Base-by-base conservation (phyloP, 2,329 filamentous ascomycete genomes). In the Pseudogymnoascus pannorum region DNA sequence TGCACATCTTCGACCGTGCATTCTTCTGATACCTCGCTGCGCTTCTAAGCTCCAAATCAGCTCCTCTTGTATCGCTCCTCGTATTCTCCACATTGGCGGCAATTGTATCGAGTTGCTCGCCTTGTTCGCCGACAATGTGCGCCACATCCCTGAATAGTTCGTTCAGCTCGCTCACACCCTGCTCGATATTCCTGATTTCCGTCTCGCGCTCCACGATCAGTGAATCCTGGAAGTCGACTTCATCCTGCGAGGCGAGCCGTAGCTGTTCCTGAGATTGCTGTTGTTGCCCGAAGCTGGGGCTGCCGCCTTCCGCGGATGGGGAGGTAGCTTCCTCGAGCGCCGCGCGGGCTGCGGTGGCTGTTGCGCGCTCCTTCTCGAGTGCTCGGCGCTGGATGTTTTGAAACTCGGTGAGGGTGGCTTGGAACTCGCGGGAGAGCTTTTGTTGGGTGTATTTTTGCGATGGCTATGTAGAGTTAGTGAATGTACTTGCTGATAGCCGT, bases 111-210 rank as follows among this genome's bases (percentile, higher is more conserved):
- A 99, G 79, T 75, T 90, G 85, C 68, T 91, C 89, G 58, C 94
- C 94, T 76, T 99, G 94, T 76, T 97, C 93, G 64, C 86, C 86
- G 58, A 99, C 92, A 74, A 99, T 97, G 74, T 96, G 92, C 54
- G 93, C 94, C n/a, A 99, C 92, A 77, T 99, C 93, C 65, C 92
- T 84, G 80, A 99, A 99, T 44, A 99, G 82, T 71, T 97, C 94
- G 70, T 99, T 99, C 65, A 99, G 79, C 71, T 99, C 94, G 61
- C 89, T 89, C 5, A 99, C 94, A 61, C 90, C 92, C 75, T 97
- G 92, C 77, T 97, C 94, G 70, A 99, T 99, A 72, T 96, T 95
- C 64, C 92, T 87, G 67, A 99, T 99, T 78, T 99, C 94, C 62
- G 91, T 87, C 75, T 99, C 94, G 60, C 95, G 92, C 79, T 99